Evolutionary conservation across 1,139 yeast genomes (phyloP).

Genomic region (Kluyveromyces marxianus): DNA sequence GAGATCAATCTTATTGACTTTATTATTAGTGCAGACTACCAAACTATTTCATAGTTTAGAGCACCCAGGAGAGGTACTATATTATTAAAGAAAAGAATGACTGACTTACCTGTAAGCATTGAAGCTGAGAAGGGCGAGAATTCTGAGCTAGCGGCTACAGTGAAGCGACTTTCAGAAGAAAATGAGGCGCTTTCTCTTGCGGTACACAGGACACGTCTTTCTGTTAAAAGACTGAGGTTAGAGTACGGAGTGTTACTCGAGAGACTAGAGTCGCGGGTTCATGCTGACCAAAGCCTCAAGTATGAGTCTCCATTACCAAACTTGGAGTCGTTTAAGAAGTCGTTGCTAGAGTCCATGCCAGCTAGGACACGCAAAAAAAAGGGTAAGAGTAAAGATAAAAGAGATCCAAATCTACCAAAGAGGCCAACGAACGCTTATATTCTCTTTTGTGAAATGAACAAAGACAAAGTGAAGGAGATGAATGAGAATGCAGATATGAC

Average conservation of each 20-base stretch:
- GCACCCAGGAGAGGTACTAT: too few species aligned
- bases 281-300: constrained; percentile 25
- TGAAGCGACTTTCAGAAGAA: constrained; percentile 66
- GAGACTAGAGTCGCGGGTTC: constrained; percentile 56
- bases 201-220: constrained; percentile 66
- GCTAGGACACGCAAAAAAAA: constrained; percentile 28
- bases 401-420: constrained; percentile 82
- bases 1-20: too few species aligned
- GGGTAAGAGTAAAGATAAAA: constrained; percentile 29
- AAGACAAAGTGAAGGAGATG: constrained; percentile 60
- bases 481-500: constrained; percentile 54
- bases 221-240: constrained; percentile 70
- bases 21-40: too few species aligned
- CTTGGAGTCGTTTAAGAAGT: constrained; percentile 23
- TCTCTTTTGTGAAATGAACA: constrained; percentile 79
- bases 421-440: constrained; percentile 87
- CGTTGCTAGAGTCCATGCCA: constrained; percentile 23
- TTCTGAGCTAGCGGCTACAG: constrained; percentile 33
- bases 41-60: too few species aligned
- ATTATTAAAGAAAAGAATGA: neutral
- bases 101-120: neutral
- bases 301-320: constrained; percentile 28
- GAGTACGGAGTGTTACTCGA: constrained; percentile 80
- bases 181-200: constrained; percentile 77
- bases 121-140: neutral